Evolutionary conservation across 352 stramenopile genomes (phyloP).

Genomic region (Plasmopara halstedii): DNA sequence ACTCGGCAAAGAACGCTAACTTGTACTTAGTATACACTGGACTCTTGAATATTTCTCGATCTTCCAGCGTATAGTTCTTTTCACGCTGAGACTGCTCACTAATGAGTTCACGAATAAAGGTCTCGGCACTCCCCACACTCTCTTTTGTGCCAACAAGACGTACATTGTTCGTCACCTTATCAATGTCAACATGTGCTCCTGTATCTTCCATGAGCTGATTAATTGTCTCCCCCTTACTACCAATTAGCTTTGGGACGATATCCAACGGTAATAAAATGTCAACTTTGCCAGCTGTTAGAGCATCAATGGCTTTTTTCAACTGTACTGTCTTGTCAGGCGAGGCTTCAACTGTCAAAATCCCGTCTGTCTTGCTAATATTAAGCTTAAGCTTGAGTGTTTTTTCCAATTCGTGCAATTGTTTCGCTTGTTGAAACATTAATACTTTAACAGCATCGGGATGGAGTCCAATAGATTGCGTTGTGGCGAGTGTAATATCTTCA

Average conservation of each 20-base stretch:
- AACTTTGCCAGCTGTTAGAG: slow-evolving; percentile 42
- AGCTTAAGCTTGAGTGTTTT: slow-evolving; percentile 50
- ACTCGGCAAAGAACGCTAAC: slow-evolving; percentile 74
- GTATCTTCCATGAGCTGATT: slow-evolving; percentile 81
- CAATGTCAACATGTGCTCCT: slow-evolving; percentile 63
- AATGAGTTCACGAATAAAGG: slow-evolving; percentile 56
- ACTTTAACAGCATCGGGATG: slow-evolving; percentile 73
- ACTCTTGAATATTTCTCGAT: slow-evolving; percentile 35
- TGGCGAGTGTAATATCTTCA: slow-evolving; percentile 65
- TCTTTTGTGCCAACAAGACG: slow-evolving; percentile 50
- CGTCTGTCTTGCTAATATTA: slow-evolving; percentile 63
- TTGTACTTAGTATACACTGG: slow-evolving; percentile 43
- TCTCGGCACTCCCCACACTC: slow-evolving; percentile 44
- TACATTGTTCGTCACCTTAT: slow-evolving; percentile 69
- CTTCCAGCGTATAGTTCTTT: slow-evolving; percentile 35
- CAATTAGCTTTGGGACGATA: slow-evolving; percentile 77
- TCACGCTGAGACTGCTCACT: slow-evolving; percentile 56
- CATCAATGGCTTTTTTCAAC: slow-evolving; percentile 47
- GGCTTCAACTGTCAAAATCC: slow-evolving; percentile 45
- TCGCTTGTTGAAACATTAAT: slow-evolving; percentile 68
- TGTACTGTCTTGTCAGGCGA: slow-evolving; percentile 42
- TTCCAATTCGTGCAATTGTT: slow-evolving; percentile 63
- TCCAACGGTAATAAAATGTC: slow-evolving; percentile 60
- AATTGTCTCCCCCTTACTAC: slow-evolving; percentile 79
- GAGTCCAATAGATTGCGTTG: slow-evolving; percentile 55